Percentiles rank a stretch among this genome's conserved stretches.
phyloP scores from a whole-genome alignment of 2,329 filamentous ascomycete species.

The Sporothrix variecibatus region DNA sequence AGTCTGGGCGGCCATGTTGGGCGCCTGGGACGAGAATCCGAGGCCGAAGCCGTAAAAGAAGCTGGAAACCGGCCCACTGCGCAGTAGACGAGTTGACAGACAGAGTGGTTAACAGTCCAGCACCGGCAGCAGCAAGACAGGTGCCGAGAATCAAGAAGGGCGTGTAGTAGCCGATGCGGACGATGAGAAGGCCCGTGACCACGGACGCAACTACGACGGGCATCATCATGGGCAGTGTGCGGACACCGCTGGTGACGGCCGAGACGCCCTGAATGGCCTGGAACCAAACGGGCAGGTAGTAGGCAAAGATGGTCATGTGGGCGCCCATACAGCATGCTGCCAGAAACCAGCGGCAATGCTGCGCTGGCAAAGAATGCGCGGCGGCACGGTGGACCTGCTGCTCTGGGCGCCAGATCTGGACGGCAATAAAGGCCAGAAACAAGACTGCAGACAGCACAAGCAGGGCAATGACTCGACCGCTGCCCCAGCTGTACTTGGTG shows the following conservation, averaged over 20 bases:
- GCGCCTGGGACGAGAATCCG: conserved; percentile 47
- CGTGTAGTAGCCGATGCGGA: conserved; percentile 42
- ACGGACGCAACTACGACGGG: conserved; percentile 43
- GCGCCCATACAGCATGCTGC: conserved; percentile 13
- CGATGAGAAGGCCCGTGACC: conserved; percentile 40
- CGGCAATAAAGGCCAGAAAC: conserved; percentile 35
- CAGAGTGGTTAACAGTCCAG: conserved; percentile 57
- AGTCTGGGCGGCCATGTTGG: conserved; percentile 50
- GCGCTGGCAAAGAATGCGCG: conserved; percentile 41
- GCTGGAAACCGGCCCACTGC: conserved; percentile 43
- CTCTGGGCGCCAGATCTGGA: conserved; percentile 41
- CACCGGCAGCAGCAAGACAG: conserved; percentile 26
- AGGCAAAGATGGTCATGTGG: conserved; percentile 21
- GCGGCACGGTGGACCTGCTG: conserved; percentile 42
- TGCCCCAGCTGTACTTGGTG: conserved; percentile 38
- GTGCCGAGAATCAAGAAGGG: conserved; percentile 29
- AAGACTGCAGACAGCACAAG: conserved; percentile 36
- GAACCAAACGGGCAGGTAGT: conserved; percentile 44
- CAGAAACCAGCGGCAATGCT: conserved; percentile 5
- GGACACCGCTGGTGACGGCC: conserved; percentile 45
- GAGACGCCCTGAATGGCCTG: conserved; percentile 45
- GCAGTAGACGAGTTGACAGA: conserved; percentile 38
- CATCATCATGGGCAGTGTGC: conserved; percentile 45
- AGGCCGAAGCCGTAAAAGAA: conserved; percentile 49
- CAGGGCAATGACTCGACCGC: conserved; percentile 38